phyloP scores from a whole-genome alignment of 2,329 filamentous ascomycete genomes.

The Colletotrichum chlorophyti region DNA sequence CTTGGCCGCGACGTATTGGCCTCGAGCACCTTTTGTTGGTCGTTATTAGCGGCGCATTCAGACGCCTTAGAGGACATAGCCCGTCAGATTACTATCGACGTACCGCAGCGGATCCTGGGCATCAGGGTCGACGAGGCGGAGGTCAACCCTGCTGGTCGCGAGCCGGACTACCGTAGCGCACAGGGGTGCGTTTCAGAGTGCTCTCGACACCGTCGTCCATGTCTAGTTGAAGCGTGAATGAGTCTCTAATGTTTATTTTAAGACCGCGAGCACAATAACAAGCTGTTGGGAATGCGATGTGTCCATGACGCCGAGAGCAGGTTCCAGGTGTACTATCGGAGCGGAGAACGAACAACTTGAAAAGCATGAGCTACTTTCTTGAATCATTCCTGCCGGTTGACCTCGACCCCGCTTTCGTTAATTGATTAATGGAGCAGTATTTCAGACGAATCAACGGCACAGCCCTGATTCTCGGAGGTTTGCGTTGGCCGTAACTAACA shows the following conservation, averaged over 20 bases:
- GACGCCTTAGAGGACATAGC: slow-evolving; percentile 4
- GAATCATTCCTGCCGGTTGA: not conserved
- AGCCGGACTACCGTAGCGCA: slow-evolving; percentile 4
- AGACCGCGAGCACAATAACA: slow-evolving; percentile 15
- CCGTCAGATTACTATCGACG: slow-evolving; percentile 2
- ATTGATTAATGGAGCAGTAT: too few species aligned
- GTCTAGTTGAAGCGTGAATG: too few species aligned
- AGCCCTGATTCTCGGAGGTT: too few species aligned
- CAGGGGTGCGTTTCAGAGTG: not conserved
- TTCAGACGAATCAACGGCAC: too few species aligned
- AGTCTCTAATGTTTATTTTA: not conserved
- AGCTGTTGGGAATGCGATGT: not conserved
- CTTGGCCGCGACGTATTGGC: slow-evolving; percentile 5
- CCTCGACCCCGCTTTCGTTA: too few species aligned
- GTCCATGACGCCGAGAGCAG: not conserved
- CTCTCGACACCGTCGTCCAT: too few species aligned
- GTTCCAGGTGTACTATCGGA: slow-evolving; percentile 11
- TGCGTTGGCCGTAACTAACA: too few species aligned
- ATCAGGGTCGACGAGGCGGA: not conserved
- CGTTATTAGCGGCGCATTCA: slow-evolving; percentile 6
- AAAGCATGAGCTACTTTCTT: too few species aligned
- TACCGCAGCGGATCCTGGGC: not conserved
- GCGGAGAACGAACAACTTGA: too few species aligned
- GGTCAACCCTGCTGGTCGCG: slow-evolving; percentile 15
- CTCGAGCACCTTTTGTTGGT: slow-evolving; percentile 7